Evolutionary conservation across 306 rosid genomes (phyloP).

Genomic region (Dryas alaskensis): DNA sequence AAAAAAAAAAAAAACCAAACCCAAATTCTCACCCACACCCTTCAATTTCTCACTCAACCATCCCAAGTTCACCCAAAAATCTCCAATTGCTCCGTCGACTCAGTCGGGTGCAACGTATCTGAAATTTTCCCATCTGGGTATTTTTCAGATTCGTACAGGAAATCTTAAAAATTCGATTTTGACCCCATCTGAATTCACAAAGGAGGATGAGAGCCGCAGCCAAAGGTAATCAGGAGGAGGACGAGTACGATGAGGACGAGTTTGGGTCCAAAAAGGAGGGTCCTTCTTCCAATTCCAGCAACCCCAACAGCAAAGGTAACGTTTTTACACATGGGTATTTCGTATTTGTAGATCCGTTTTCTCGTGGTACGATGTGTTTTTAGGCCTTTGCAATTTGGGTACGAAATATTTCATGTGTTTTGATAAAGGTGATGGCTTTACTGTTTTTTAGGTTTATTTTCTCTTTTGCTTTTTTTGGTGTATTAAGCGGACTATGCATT

Average conservation of each 20-base stretch:
- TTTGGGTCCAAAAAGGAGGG: slow-evolving; percentile 64
- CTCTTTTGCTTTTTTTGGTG: slow-evolving; percentile 7
- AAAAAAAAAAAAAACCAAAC: neutral
- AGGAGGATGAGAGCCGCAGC: slow-evolving; percentile 69
- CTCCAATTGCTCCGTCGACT: neutral
- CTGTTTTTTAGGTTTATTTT: neutral
- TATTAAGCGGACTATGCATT: slow-evolving; percentile 17
- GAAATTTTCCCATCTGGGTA: slow-evolving; percentile 20
- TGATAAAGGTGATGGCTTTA: neutral
- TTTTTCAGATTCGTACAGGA: slow-evolving; percentile 12
- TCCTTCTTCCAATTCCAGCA: slow-evolving; percentile 58
- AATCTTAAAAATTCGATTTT: neutral
- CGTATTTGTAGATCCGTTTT: slow-evolving; percentile 46
- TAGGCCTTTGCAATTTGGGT: neutral
- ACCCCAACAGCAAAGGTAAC: slow-evolving; percentile 60
- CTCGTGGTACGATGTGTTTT: neutral
- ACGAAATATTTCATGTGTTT: neutral
- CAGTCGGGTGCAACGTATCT: slow-evolving; percentile 2
- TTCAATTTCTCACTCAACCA: neutral
- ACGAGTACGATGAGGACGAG: slow-evolving; percentile 86
- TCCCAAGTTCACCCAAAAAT: neutral
- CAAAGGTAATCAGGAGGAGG: slow-evolving; percentile 74
- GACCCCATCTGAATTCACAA: slow-evolving; percentile 16
- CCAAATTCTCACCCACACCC: neutral
- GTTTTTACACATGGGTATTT: neutral